Evolutionary conservation across 352 stramenopile species (phyloP).

Genomic region (Phytophthora quininea): DNA sequence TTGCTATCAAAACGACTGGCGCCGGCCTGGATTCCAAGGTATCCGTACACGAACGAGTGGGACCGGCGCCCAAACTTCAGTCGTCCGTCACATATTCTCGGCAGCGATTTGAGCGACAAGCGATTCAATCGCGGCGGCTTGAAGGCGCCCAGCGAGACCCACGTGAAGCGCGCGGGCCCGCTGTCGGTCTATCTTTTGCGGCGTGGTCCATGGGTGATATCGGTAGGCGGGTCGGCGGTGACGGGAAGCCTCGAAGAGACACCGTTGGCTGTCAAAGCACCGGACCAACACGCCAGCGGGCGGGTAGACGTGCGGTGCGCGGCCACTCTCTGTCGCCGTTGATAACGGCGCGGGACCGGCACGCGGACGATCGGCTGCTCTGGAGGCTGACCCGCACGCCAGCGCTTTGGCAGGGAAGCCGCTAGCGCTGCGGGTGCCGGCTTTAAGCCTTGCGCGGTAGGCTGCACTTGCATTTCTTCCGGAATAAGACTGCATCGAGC

Average conservation of each 20-base stretch:
- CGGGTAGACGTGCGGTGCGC: slow-evolving; percentile 9
- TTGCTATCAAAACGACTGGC: slow-evolving; percentile 17
- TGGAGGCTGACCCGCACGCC: not conserved
- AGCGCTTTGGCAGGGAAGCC: not conserved
- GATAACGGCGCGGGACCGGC: not conserved
- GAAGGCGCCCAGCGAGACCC: not conserved
- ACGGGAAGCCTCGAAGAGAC: slow-evolving; percentile 5
- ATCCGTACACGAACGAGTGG: slow-evolving; percentile 18
- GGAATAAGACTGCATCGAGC: not conserved
- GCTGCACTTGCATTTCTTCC: no score
- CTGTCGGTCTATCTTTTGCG: slow-evolving; percentile 17
- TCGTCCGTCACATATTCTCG: slow-evolving; percentile 30
- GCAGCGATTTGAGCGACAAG: slow-evolving; percentile 19
- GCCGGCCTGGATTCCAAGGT: not conserved
- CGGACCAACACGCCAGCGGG: slow-evolving; percentile 20
- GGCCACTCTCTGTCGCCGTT: slow-evolving; percentile 17
- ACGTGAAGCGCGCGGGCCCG: not conserved
- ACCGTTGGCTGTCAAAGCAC: slow-evolving; percentile 31
- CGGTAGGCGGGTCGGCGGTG: slow-evolving; percentile 16
- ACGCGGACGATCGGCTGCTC: not conserved
- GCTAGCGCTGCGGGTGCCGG: not conserved
- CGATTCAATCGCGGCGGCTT: slow-evolving; percentile 14
- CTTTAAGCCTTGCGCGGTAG: not conserved
- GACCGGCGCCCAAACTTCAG: slow-evolving; percentile 4
- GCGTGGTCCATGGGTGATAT: slow-evolving; percentile 9